These are phyloP conservation scores for Phaffia tasmanica DNA, from an alignment of 768 basidiomycete genomes.

Conservation along the genomic window DNA sequence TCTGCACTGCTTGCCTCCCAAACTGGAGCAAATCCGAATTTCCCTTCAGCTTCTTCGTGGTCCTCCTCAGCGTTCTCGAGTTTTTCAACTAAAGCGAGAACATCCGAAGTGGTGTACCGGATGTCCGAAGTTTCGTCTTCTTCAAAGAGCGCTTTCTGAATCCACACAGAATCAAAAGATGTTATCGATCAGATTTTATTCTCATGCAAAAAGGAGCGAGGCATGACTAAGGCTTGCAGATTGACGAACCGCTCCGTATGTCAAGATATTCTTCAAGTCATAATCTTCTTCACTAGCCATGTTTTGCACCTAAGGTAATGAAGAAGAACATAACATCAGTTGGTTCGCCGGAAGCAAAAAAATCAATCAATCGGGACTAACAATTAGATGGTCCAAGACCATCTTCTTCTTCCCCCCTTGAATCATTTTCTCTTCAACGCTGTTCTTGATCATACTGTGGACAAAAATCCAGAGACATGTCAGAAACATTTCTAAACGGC, in stretches of 20 bases:
- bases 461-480: not conserved
- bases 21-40: conserved; percentile 81
- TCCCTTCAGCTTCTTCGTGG: conserved; percentile 39
- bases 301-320: conserved; percentile 48
- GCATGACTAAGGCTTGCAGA: not conserved
- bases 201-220: not conserved
- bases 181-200: conserved; percentile 11
- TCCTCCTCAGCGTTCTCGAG: conserved; percentile 53
- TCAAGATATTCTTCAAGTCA: conserved; percentile 77
- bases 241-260: conserved; percentile 54
- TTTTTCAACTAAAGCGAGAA: conserved; percentile 62
- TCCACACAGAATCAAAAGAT: not conserved
- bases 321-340: not conserved
- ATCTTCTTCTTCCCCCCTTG: conserved; percentile 92
- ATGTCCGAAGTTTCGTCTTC: conserved; percentile 42
- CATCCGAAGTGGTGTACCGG: conserved; percentile 65
- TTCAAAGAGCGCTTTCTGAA: conserved; percentile 59
- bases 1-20: conserved; percentile 66
- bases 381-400: conserved; percentile 85
- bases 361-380: conserved; percentile 35
- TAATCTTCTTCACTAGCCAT: conserved; percentile 76
- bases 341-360: conserved; percentile 27
- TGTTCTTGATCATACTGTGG: conserved; percentile 67
- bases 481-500: not conserved
- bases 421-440: conserved; percentile 87